Base-by-base conservation (phyloP, 495 filamentous ascomycete genomes). In the Talaromyces borbonicus region DNA sequence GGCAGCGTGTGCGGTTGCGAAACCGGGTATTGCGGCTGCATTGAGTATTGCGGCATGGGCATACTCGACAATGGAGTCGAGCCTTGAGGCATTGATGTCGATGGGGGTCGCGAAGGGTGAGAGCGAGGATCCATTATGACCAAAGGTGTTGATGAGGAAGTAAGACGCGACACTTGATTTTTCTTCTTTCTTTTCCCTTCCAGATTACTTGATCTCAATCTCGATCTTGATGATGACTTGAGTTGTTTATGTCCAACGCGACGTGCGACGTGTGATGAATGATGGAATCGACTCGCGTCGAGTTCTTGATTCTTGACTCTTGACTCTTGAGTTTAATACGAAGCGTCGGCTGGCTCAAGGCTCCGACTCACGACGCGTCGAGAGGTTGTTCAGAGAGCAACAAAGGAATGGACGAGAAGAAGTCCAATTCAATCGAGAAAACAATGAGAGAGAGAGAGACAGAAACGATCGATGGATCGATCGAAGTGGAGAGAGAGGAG, bases 1-100 rank as follows among this genome's bases (percentile, higher is more conserved):
- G 81, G 81, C 55, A 85, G 69, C n/a, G 80, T 84, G 59, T 85
- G 80, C 52, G 77, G 67, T 59, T 78, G 75, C 31, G 71, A 67
- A 27, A 72, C 68, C 43, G 67, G 62, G 56, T 80, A 72, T 61
- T 80, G 77, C 48, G 72, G 69, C 58, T 79, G 77, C 66, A 71
- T 71, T 51, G 59, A 52, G 61, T 71, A 71, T 50, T 71, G 68
- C 45, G 68, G 68, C 66, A 71, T 69, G 18, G 61, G 65, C 68
- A 71, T 71, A 44, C 60, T 71, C 25, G 64, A 61, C 32, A 71
- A 55, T 31, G 67, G 67, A 56, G 67, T 59, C 52, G 67, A 68
- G 55, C 66, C 65, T 49, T 79, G 78, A 55, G 75, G 74, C 39
- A 78, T 54, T 51, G 67, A 71, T 45, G 72, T 74, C 46, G 74